Evolutionary conservation across 2,329 filamentous ascomycete species (phyloP).

Genomic region (Colletotrichum incanum): DNA sequence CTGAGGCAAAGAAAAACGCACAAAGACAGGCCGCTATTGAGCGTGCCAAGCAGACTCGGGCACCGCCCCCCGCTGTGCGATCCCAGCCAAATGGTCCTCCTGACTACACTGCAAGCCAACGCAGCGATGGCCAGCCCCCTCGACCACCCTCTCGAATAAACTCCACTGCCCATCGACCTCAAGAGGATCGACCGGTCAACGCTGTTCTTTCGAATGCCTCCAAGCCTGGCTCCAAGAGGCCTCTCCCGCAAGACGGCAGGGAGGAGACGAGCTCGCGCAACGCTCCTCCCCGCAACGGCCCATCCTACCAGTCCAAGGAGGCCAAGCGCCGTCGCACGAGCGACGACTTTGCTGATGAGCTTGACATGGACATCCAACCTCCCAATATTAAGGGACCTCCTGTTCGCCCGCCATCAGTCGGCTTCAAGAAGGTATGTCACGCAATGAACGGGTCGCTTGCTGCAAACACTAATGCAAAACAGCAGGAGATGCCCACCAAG

Average conservation of each 20-base stretch:
- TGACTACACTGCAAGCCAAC: conserved; percentile 58
- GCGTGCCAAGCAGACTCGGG: conserved; percentile 75
- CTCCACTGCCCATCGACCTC: conserved; percentile 64
- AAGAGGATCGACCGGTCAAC: conserved; percentile 77
- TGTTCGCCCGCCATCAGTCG: conserved; percentile 81
- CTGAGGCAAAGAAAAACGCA: conserved; percentile 77
- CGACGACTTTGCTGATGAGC: conserved; percentile 78
- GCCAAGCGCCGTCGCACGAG: conserved; percentile 86
- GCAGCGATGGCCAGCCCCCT: conserved; percentile 47
- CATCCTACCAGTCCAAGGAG: conserved; percentile 79
- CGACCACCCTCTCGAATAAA: conserved; percentile 73
- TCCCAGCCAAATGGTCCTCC: conserved; percentile 68
- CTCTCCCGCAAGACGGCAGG: conserved; percentile 75
- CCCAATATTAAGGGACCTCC: conserved; percentile 83
- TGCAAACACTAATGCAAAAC: conserved; percentile 16
- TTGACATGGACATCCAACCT: conserved; percentile 71
- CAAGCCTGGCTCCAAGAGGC: conserved; percentile 83
- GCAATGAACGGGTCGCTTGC: not conserved
- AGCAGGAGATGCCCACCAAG: conserved; percentile 73
- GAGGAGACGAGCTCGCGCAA: conserved; percentile 69
- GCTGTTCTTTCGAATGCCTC: conserved; percentile 73
- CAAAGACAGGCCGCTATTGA: conserved; percentile 76
- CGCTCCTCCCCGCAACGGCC: conserved; percentile 64
- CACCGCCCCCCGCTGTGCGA: conserved; percentile 73
- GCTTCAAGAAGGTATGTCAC: conserved; percentile 75